These are phyloP conservation scores for Neocucurbitaria cava DNA, from an alignment of 2,329 filamentous ascomycete species.

Conservation along the genomic window DNA sequence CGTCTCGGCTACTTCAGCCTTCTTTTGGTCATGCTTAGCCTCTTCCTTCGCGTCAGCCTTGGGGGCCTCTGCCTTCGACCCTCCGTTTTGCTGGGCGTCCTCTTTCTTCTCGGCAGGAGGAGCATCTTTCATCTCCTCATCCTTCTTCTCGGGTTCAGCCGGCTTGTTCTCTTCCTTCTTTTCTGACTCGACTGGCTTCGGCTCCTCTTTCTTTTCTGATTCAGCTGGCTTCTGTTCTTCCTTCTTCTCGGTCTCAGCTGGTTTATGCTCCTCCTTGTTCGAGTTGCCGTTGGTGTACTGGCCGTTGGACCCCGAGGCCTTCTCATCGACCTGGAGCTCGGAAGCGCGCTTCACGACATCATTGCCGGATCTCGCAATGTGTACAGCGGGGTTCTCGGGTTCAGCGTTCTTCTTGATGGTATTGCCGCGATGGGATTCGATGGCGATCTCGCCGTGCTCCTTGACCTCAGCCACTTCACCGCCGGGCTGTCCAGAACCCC, in stretches of 20 bases:
- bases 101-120: constrained; percentile 26
- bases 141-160: constrained; percentile 38
- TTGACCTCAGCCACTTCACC: constrained; percentile 66
- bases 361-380: constrained; percentile 65
- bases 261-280: constrained; percentile 36
- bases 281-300: constrained; percentile 47
- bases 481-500: constrained; percentile 62
- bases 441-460: constrained; percentile 65
- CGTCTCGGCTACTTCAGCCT: constrained; percentile 42
- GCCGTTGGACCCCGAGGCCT: constrained; percentile 41
- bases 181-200: constrained; percentile 35
- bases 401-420: constrained; percentile 69
- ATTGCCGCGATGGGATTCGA: constrained; percentile 68
- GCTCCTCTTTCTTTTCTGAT: constrained; percentile 38
- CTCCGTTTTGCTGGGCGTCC: constrained; percentile 26
- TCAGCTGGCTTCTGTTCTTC: constrained; percentile 19
- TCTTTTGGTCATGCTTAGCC: constrained; percentile 34
- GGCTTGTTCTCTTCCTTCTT: constrained; percentile 43
- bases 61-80: constrained; percentile 15
- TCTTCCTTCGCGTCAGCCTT: constrained; percentile 34
- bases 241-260: constrained; percentile 44
- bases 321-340: constrained; percentile 64
- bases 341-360: constrained; percentile 70
- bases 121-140: constrained; percentile 36
- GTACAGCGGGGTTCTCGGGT: constrained; percentile 66